Base-by-base conservation (phyloP, 352 stramenopile species). In the Phytophthora hybrid region DNA sequence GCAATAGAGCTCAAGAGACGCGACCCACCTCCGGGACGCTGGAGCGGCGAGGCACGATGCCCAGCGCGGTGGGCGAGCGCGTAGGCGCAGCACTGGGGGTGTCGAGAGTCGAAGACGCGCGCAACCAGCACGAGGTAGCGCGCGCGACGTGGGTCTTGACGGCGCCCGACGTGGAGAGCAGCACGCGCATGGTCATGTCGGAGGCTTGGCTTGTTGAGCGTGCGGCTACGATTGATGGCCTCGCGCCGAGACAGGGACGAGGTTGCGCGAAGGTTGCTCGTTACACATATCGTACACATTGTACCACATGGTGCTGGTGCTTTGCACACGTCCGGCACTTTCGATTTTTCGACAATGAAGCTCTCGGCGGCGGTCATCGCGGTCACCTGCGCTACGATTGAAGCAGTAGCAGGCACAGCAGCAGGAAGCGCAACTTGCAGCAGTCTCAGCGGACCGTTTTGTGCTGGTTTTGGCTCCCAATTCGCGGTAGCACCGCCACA, bases 381-480 rank as follows among this genome's bases (percentile, higher is more conserved):
- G 52, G 46, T 49, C 3, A 59, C 34, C 8, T 77, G 39, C 57
- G 69, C 47, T 76, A 31, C 39, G 53, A 10, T 46, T n/a, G 14
- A 34, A 46, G 44, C 29, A 13, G 19, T 37, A 37, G 41, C 21
- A 29, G 31, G 26, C 16, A 11, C 46, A 29, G 14, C 32, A 55
- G 19, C 10, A 1, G 7, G 51, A n/a, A 29, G 41, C 2, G 23
- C 14, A 8, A 56, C 59, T 8, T 94, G 87, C 67, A 94, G 85
- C 66, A 93, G 85, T 39, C 73, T 90, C 11, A 93, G 88, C n/a
- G 87, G 87, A 14, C 87, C 87, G 23, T 94, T 84, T 46, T 94
- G 87, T 44, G 47, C 31, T 1, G 74, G 51, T 29, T 51, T 83
- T 0, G 74, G 64, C 3, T 47, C 58, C 23, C 73, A 74, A 37